Conservation (phyloP, 1,284 basidiomycete species). For the Cutaneotrichosporon spelunceum region DNA sequence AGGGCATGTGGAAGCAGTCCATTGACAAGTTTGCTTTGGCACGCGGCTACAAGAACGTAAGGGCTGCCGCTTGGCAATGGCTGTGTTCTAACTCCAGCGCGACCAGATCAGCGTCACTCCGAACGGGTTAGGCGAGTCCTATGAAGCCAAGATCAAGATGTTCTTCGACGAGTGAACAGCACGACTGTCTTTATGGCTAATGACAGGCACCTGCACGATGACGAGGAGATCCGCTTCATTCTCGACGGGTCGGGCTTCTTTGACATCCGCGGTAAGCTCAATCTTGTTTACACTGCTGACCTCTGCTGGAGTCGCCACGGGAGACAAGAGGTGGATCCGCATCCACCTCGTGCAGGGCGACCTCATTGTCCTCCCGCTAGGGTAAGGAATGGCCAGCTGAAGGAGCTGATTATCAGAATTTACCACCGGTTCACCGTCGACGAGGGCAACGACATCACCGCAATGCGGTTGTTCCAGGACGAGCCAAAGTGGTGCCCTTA, state of each 20-base stretch:
- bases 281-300: conserved; percentile 3
- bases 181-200: not conserved
- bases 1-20: conserved; percentile 55
- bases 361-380: conserved; percentile 68
- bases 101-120: conserved; percentile 71
- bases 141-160: conserved; percentile 70
- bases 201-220: conserved; percentile 77
- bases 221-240: conserved; percentile 85
- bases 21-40: conserved; percentile 62
- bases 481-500: conserved; percentile 81
- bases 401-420: conserved; percentile 52
- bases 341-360: conserved; percentile 67
- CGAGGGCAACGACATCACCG: conserved; percentile 63
- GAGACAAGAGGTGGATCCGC: conserved; percentile 68
- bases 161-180: conserved; percentile 73
- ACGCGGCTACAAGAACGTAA: conserved; percentile 67
- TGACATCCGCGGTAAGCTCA: conserved; percentile 65
- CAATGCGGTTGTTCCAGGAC: conserved; percentile 78
- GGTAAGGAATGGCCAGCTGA: conserved; percentile 42
- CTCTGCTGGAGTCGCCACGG: conserved; percentile 19
- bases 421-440: conserved; percentile 85
- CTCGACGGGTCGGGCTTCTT: conserved; percentile 78
- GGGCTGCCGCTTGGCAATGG: conserved; percentile 1
- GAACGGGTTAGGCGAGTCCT: conserved; percentile 68
- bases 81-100: conserved; percentile 37